Evolutionary conservation across 306 rosid genomes (phyloP).

Genomic region (Dryas alaskensis): DNA sequence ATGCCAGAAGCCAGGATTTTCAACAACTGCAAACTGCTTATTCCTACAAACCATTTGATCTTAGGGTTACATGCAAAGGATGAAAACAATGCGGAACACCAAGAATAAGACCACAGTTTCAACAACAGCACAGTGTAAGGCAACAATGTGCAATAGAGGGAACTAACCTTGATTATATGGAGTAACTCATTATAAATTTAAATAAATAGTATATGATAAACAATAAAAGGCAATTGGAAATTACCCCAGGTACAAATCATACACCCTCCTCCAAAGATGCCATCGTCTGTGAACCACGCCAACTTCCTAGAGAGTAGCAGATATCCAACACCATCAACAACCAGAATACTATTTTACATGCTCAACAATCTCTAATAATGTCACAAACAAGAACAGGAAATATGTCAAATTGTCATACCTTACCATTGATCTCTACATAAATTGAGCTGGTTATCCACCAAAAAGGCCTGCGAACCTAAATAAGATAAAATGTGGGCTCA

Average conservation of each 20-base stretch:
- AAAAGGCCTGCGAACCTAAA: conserved; percentile 91
- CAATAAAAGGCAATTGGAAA: conserved; percentile 6
- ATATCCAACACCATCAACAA: conserved; percentile 30
- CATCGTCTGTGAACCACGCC: conserved; percentile 97
- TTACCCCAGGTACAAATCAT: conserved; percentile 97
- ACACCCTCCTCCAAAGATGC: conserved; percentile 96
- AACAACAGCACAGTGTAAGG: neutral
- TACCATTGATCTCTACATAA: conserved; percentile 85
- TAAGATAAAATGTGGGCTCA: conserved; percentile 26
- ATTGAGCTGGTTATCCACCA: conserved; percentile 99
- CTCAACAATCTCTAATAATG: conserved; percentile 4
- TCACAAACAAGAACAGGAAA: conserved; percentile 11
- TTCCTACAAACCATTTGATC: conserved; percentile 48
- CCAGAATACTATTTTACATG: conserved; percentile 23
- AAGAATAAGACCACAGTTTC: neutral
- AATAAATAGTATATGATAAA: neutral
- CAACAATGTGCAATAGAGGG: conserved; percentile 3
- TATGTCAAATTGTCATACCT: conserved; percentile 52
- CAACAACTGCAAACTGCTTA: conserved; percentile 86
- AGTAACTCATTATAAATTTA: neutral
- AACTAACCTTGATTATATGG: neutral
- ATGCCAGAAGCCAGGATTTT: conserved; percentile 96
- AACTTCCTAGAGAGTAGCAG: conserved; percentile 60
- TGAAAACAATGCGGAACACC: neutral
- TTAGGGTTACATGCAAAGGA: conserved; percentile 23